phyloP scores from a whole-genome alignment of 179 eudicot genomes.

The Beta lomatogona region DNA sequence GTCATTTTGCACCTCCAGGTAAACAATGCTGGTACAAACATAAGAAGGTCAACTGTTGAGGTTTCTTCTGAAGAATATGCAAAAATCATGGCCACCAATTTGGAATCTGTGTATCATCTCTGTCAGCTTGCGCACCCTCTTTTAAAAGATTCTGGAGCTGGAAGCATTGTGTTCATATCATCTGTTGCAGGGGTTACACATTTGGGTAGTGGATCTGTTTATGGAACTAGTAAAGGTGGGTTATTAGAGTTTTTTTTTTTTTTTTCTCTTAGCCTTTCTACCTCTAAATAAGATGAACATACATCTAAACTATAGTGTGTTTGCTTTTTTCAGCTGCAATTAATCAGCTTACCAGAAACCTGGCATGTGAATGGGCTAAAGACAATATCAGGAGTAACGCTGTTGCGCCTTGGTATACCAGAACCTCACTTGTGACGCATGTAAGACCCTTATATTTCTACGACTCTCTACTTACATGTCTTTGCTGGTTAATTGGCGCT shows the following conservation, averaged over 20 bases:
- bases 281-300: not conserved
- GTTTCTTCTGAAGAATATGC: constrained; percentile 60
- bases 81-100: constrained; percentile 60
- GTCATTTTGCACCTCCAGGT: constrained; percentile 36
- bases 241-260: not conserved
- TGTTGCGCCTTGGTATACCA: constrained; percentile 76
- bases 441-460: constrained; percentile 37
- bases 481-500: not conserved
- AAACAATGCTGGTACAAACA: constrained; percentile 79
- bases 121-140: constrained; percentile 79
- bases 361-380: constrained; percentile 94
- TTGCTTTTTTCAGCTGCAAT: constrained; percentile 58
- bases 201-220: constrained; percentile 56
- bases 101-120: constrained; percentile 77
- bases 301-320: not conserved
- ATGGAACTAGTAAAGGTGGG: constrained; percentile 69
- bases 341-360: constrained; percentile 76
- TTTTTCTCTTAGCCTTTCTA: not conserved
- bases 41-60: constrained; percentile 58
- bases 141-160: constrained; percentile 65
- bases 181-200: constrained; percentile 71
- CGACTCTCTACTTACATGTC: not conserved
- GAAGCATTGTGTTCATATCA: constrained; percentile 74
- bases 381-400: constrained; percentile 72
- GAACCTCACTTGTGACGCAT: constrained; percentile 63